Evolutionary conservation across 345 rosid genomes (phyloP).

Genomic region (Eucalyptus fibrosa): DNA sequence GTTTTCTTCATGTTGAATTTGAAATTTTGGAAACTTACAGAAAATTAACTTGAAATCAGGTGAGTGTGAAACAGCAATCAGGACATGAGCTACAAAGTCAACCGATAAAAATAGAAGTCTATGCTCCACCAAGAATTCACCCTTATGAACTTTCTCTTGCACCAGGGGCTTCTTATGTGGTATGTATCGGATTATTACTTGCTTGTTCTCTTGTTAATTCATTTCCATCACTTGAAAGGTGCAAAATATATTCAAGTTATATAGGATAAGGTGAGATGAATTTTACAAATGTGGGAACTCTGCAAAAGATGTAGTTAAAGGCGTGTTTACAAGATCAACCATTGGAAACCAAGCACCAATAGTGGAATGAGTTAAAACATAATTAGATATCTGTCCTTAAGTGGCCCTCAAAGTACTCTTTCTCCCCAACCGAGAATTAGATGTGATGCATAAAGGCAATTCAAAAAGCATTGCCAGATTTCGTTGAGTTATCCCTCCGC

Average conservation of each 20-base stretch:
- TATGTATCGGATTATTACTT: slow-evolving; percentile 8
- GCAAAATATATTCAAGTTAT: neutral
- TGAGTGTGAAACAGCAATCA: slow-evolving; percentile 61
- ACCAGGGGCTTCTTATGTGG: slow-evolving; percentile 87
- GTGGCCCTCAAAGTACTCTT: neutral
- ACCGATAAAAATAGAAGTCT: slow-evolving; percentile 74
- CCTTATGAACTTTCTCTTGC: slow-evolving; percentile 64
- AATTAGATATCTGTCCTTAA: neutral
- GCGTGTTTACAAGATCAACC: neutral
- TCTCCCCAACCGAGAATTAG: neutral
- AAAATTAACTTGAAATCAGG: slow-evolving; percentile 34
- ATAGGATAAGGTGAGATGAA: neutral
- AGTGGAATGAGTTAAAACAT: neutral
- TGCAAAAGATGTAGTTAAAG: neutral
- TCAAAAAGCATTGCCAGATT: neutral
- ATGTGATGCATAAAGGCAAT: neutral
- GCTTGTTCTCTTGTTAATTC: neutral
- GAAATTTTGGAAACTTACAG: slow-evolving; percentile 4
- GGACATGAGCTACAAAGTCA: slow-evolving; percentile 70
- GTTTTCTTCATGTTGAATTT: neutral
- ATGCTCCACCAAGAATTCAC: slow-evolving; percentile 63
- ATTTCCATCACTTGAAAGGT: neutral
- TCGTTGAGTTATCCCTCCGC: neutral
- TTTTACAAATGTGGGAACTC: neutral
- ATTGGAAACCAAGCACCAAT: neutral